Base-by-base conservation (phyloP, 2,329 filamentous ascomycete genomes). In the Cladosporium sp. region DNA sequence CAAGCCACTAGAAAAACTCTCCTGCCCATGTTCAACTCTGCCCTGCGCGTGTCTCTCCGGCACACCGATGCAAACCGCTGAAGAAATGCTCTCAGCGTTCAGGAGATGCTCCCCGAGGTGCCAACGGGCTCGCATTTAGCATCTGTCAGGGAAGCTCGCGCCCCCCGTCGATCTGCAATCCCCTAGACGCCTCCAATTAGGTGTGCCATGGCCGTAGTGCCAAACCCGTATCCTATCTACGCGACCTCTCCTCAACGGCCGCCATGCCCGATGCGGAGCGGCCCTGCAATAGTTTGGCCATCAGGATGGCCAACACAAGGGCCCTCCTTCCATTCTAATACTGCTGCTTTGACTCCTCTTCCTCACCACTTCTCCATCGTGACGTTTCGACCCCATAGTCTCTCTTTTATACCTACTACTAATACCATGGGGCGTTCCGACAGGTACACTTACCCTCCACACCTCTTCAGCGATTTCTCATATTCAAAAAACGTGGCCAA, bases 161-260 rank as follows among this genome's bases (percentile, higher is more conserved):
- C 61, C 61, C 35, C 61, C 61, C 61, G 61, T 53, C 61, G 33
- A 56, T 63, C 61, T 55, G 50, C 61, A 63, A 46, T 44, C n/a
- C 49, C 56, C 49, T 63, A 40, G 50, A 40, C 49, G 35, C 50
- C 50, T 37, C 61, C 61, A 63, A 63, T 63, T 56, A 63, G 50
- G 35, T 55, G 33, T 35, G 61, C 61, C 61, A 46, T 56, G 61
- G 35, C 61, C n/a, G 52, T 33, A 55, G 50, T 56, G 61, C 61
- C 61, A 63, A 59, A 63, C 61, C 50, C 61, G 61, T 63, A 63
- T 63, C 50, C 33, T 56, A 29, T 55, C 50, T 56, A 63, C 61
- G 61, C 61, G 61, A 63, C 50, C 55, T 65, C 56, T 60, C 50
- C 63, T 44, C 63, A 65, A 65, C 63, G 63, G 63, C 55, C 57